Base-by-base conservation (phyloP, 2,329 filamentous ascomycete species). In the Pseudodiploospora longispora region DNA sequence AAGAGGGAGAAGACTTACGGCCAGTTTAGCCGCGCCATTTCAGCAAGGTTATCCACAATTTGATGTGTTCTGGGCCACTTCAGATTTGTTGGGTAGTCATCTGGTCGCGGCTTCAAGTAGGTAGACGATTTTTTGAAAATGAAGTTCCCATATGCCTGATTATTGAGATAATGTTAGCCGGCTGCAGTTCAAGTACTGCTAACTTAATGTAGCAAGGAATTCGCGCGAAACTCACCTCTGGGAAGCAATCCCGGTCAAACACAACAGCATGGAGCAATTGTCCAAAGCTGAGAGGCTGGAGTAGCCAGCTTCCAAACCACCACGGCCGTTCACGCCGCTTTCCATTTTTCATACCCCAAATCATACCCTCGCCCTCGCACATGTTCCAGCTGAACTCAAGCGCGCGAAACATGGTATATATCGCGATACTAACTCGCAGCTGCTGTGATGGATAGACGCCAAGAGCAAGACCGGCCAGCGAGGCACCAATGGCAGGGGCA, bases 401-500 rank as follows among this genome's bases (percentile, higher is more conserved):
- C 1, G 87, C 86, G 41, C 87, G 78, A 53, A 88, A 91, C 49
- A 88, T 73, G 44, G 83, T 72, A 59, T 91, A 94, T 49, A 97
- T 87, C 10, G 88, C 83, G 38, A 93, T 76, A 0, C 86, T 87
- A 42, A 91, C 72, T 41, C 93, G 82, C 53, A 93, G 63, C 58
- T 78, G 73, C 51, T 69, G 65, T 1, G 78, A 54, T 59, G 91
- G 72, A 51, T 81, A 87, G 7, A 95, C 76, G 6, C 86, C 87
- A 12, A 97, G 71, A 40, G 87, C 83, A 40, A 95, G 75, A 3
- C 91, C 91, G 1, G 91, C 88, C 39, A 96, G 65, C 55, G 87
- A 89, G 5, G 91, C 90, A 8, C 91, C 93, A n/a, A 96, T 75
- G 2, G 90, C 89, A 1, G 91, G 91, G 1, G 91, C 86, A 59